Base-by-base conservation (phyloP, 495 filamentous ascomycete species). In the Neurospora sp. region DNA sequence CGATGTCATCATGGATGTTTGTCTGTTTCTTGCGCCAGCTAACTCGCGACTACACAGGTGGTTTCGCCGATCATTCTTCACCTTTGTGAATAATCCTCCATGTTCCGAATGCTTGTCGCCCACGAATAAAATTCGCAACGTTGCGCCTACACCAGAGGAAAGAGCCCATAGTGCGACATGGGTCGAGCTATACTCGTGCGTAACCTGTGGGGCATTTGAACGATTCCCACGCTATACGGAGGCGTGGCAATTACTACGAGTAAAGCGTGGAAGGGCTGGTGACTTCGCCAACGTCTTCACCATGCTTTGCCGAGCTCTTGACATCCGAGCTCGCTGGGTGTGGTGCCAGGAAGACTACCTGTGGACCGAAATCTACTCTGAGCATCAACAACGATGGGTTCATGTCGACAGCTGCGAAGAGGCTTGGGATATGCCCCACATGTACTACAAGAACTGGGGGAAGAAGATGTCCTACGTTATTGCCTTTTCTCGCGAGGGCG, bases 261-360 rank as follows among this genome's bases (percentile, higher is more conserved):
- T 93, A 66, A 84, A 92, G 72, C 89, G 91, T 74, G 96, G 96
- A 37, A 89, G 96, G 73, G 91, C 89, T 72, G 96, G 96, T 70
- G 96, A 99, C 84, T 99, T 96, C 94, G 94, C 92, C 71, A 98
- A 98, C 82, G 97, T 94, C 84, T 99, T 99, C 83, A 94, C 92
- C 81, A 99, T 99, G 96, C 87, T 99, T 27, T 98, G 96, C 83
- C 89, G 96, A 59, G 96, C 96, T 8, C 88, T 98, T 39, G 94
- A 94, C 40, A 91, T 90, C 42, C 89, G 96, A 62, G 96, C 98
- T 20, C 89, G 96, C 75, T 99, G 96, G 96, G 93, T 99, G 38
- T 99, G 96, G 96, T 98, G 98, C 75, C 90, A 91, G 39, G 96
- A 99, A 82, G 96, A 99, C 81, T 92, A 97, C 74, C 92, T 97